Conservation (phyloP, 345 rosid genomes). For the thale cress (Arabidopsis thaliana) region DNA sequence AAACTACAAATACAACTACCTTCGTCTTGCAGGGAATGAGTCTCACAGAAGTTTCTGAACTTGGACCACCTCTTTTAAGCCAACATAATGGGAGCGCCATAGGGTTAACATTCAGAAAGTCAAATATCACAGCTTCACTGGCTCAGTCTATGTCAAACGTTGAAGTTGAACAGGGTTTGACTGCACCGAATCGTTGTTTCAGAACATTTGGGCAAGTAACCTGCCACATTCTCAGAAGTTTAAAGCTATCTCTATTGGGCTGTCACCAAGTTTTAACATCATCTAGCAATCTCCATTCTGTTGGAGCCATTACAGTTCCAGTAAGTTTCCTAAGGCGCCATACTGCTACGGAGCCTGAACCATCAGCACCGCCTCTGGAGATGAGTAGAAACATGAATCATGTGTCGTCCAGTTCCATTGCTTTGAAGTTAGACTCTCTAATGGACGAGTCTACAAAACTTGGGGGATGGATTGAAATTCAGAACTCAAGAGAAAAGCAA, state of each 20-base stretch:
- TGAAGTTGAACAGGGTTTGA: constrained; percentile 41
- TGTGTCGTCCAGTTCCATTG: constrained; percentile 51
- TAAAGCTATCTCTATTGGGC: constrained; percentile 68
- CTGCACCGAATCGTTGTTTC: constrained; percentile 49
- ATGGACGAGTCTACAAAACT: constrained; percentile 64
- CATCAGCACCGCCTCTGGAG: constrained; percentile 39
- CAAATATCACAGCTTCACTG: constrained; percentile 64
- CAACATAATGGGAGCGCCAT: constrained; percentile 65
- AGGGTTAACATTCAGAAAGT: constrained; percentile 65
- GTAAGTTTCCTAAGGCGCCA: constrained; percentile 48
- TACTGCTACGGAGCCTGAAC: constrained; percentile 36
- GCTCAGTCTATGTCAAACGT: constrained; percentile 65
- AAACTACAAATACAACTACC: constrained; percentile 2
- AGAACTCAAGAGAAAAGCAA: constrained; percentile 50
- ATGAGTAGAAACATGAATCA: constrained; percentile 28
- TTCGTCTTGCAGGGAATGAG: constrained; percentile 59
- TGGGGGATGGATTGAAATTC: constrained; percentile 81
- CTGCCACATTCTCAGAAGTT: constrained; percentile 59
- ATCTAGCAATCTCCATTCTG: constrained; percentile 36
- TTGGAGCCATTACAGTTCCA: constrained; percentile 65
- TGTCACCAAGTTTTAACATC: constrained; percentile 53
- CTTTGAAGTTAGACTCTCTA: constrained; percentile 69
- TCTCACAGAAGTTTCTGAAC: constrained; percentile 58
- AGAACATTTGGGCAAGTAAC: constrained; percentile 77
- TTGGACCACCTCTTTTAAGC: constrained; percentile 72